Evolutionary conservation across 768 basidiomycete genomes (phyloP), one percentile per base, ranked within the genome.

Genomic region (Hirschioporus abietinus): DNA sequence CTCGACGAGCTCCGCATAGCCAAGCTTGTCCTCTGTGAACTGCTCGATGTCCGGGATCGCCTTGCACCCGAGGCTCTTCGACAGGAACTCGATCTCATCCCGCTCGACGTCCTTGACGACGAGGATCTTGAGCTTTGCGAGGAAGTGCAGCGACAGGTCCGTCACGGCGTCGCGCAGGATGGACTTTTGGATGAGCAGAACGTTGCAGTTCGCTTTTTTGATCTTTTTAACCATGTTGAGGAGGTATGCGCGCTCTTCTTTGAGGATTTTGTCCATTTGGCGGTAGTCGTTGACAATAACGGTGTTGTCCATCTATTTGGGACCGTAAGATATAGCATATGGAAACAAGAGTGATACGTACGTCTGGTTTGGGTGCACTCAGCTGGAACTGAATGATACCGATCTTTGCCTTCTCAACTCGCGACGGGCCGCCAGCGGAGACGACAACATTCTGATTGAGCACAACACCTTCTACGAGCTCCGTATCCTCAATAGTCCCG

Each of bases 221-320:
- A 99, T 99, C 79, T 95, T 96, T 80, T 99, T 99, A 88, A 94
- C 96, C 65, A 99, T 87, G 76, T 95, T 98, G 73, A 99, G 88
- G 66, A 99, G 86, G 77, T 99, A 99, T 78, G 96, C 93, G 60
- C 97, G 91, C 66, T 96, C 96, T 78, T 99, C 97, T 78, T 99
- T 99, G 79, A 99, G 90, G 67, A 99, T 95, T 77, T 98, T 97
- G 84, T 99, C 97, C 96, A 99, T 99, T 77, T 98, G 97, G 20
- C 97, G 90, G 80, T 99, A 99, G 79, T 99, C 96, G 70, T 96
- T 99, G 72, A 99, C 98, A 64, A 99, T 91, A 59, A 99, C 95
- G 5, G 96, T 98, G 82, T 99, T 99, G 78, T 99, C 97, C 96
- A 99, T 99, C 96, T 98, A 71, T 10, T 25, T 23, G 30, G 52